Evolutionary conservation across 306 rosid genomes (phyloP).

Genomic region (Vicia villosa): DNA sequence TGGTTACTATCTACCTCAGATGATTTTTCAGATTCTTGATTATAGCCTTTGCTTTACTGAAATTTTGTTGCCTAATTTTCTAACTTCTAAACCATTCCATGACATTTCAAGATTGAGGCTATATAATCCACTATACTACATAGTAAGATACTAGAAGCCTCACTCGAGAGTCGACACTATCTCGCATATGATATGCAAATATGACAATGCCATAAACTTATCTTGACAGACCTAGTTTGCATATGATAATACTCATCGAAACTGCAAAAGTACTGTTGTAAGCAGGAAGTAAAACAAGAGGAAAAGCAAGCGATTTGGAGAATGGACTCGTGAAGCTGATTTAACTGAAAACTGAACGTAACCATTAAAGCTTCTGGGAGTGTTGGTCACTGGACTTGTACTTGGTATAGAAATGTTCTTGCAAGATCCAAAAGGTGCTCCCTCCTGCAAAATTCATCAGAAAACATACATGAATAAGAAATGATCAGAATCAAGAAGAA

Average conservation of each 20-base stretch:
- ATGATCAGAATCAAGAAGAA: neutral
- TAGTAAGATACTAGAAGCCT: slow-evolving; percentile 40
- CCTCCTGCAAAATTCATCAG: slow-evolving; percentile 61
- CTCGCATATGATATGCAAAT: slow-evolving; percentile 39
- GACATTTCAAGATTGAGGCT: slow-evolving; percentile 42
- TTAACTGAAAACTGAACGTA: slow-evolving; percentile 77
- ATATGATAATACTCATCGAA: slow-evolving; percentile 35
- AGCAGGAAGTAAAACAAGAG: slow-evolving; percentile 48
- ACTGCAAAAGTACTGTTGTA: slow-evolving; percentile 45
- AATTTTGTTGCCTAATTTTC: slow-evolving; percentile 40
- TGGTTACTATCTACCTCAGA: no score
- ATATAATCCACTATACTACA: slow-evolving; percentile 42
- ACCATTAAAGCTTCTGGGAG: slow-evolving; percentile 78
- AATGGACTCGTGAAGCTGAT: slow-evolving; percentile 55
- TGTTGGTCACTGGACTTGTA: slow-evolving; percentile 57
- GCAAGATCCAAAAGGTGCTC: slow-evolving; percentile 86
- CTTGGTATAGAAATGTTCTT: slow-evolving; percentile 67
- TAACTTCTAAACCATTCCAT: slow-evolving; percentile 47
- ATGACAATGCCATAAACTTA: slow-evolving; percentile 27
- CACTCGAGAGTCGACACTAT: slow-evolving; percentile 33
- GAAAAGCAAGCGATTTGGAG: slow-evolving; percentile 43
- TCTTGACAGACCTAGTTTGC: slow-evolving; percentile 35
- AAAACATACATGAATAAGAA: neutral
- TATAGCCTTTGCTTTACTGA: slow-evolving; percentile 37
- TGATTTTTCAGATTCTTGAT: slow-evolving; percentile 44